These are phyloP conservation scores for Ganoderma resinaceum DNA, from an alignment of 1,284 basidiomycete species.

Conservation along the genomic window DNA sequence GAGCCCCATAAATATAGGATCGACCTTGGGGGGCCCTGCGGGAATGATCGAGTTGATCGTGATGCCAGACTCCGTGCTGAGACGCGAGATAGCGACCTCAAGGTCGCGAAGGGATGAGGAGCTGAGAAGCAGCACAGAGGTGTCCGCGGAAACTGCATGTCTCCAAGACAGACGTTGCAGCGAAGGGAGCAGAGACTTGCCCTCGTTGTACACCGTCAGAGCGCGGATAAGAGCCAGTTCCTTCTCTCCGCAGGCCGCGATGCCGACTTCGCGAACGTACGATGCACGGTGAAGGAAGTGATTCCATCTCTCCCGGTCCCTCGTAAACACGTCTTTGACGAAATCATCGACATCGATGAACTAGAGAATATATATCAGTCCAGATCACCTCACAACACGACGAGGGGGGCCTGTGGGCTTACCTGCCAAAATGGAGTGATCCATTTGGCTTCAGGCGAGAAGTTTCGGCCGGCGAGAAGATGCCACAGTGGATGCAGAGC, in stretches of 20 bases:
- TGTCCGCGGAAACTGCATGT: slow-evolving; percentile 18
- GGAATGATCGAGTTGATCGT: slow-evolving; percentile 2
- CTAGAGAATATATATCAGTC: neutral
- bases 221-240: slow-evolving; percentile 23
- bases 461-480: slow-evolving; percentile 19
- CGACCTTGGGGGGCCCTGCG: neutral
- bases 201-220: slow-evolving; percentile 18
- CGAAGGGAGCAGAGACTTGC: slow-evolving; percentile 19
- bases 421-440: slow-evolving; percentile 27
- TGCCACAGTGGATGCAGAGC: slow-evolving; percentile 26
- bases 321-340: slow-evolving; percentile 11
- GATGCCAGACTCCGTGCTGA: slow-evolving; percentile 1
- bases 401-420: neutral
- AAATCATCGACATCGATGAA: slow-evolving; percentile 19
- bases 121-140: slow-evolving; percentile 10
- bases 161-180: slow-evolving; percentile 22
- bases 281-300: slow-evolving; percentile 22
- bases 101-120: slow-evolving; percentile 18
- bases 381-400: neutral
- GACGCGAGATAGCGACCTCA: slow-evolving; percentile 16
- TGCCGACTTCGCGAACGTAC: slow-evolving; percentile 20
- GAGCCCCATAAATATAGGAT: slow-evolving; percentile 10
- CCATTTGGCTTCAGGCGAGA: slow-evolving; percentile 18
- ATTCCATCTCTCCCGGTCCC: slow-evolving; percentile 17
- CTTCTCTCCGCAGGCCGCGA: slow-evolving; percentile 11